A percentile compares a stretch with the other conserved stretches of the same genome.
These are phyloP conservation scores for Pythium folliculosum DNA, from an alignment of 352 stramenopile species.

Conservation along the genomic window DNA sequence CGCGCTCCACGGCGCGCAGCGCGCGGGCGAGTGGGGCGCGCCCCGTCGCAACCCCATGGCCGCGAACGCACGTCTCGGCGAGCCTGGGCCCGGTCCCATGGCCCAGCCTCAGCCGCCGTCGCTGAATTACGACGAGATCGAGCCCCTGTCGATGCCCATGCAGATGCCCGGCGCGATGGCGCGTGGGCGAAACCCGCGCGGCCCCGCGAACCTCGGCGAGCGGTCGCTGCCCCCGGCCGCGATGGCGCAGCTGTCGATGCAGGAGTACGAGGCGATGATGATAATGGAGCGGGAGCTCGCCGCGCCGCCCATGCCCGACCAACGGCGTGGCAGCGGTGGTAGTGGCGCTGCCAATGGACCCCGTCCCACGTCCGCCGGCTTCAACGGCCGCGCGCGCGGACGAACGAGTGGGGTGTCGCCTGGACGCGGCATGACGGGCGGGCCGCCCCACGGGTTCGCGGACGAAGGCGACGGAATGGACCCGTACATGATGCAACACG, in stretches of 20 bases:
- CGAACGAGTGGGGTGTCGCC: neutral
- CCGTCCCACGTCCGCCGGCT: constrained; percentile 9
- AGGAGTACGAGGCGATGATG: constrained; percentile 25
- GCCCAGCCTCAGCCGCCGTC: neutral
- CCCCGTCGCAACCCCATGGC: constrained; percentile 5
- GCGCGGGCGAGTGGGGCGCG: constrained; percentile 6
- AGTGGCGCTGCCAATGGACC: neutral
- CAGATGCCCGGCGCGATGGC: neutral
- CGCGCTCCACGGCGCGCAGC: constrained; percentile 21
- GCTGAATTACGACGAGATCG: constrained; percentile 7
- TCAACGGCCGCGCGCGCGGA: neutral
- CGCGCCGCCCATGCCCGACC: neutral
- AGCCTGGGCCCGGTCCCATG: neutral
- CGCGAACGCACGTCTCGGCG: neutral
- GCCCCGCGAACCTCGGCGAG: neutral
- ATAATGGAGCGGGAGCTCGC: constrained; percentile 21
- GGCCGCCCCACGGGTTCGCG: neutral
- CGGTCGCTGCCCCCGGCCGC: constrained; percentile 2
- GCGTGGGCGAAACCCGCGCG: neutral
- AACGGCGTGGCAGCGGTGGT: neutral
- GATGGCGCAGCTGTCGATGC: constrained; percentile 15
- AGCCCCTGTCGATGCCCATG: constrained; percentile 9
- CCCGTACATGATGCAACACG: constrained; percentile 15
- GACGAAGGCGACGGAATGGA: neutral
- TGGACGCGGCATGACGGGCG: neutral